These are phyloP conservation scores for Aspergillus fumigatiaffinis DNA, from an alignment of 2,329 filamentous ascomycete genomes.

Conservation along the genomic window DNA sequence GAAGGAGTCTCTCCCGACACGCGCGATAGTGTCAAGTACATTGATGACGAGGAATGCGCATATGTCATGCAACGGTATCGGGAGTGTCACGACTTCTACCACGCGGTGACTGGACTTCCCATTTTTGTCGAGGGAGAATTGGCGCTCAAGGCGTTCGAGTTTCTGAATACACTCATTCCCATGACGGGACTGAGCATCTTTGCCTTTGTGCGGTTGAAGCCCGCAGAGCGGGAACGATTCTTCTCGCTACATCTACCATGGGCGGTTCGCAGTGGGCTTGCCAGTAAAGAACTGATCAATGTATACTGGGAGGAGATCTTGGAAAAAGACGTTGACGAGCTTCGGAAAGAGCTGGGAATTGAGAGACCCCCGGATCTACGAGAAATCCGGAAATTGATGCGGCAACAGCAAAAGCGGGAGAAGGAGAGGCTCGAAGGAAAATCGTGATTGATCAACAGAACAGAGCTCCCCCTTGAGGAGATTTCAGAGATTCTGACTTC, in stretches of 20 bases:
- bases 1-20: constrained; percentile 94
- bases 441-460: neutral
- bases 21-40: constrained; percentile 74
- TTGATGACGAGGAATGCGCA: constrained; percentile 91
- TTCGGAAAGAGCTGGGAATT: constrained; percentile 73
- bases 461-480: constrained; percentile 5
- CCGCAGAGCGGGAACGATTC: constrained; percentile 63
- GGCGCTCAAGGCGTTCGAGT: constrained; percentile 97
- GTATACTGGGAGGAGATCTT: constrained; percentile 97
- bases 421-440: constrained; percentile 45
- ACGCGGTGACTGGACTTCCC: constrained; percentile 86
- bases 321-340: constrained; percentile 72
- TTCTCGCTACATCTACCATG: constrained; percentile 68
- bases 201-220: constrained; percentile 63
- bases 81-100: constrained; percentile 97
- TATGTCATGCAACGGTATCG: constrained; percentile 99
- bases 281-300: constrained; percentile 79
- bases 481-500: constrained; percentile 1
- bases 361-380: constrained; percentile 86
- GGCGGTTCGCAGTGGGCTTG: constrained; percentile 79
- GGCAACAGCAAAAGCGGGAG: constrained; percentile 63
- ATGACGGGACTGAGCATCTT: constrained; percentile 90
- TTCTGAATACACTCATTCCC: constrained; percentile 85
- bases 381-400: constrained; percentile 66
- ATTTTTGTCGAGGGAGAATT: constrained; percentile 93